These are phyloP conservation scores for Warburgia ugandensis DNA, from an alignment of 164 flowering plant genomes.

Conservation along the genomic window DNA sequence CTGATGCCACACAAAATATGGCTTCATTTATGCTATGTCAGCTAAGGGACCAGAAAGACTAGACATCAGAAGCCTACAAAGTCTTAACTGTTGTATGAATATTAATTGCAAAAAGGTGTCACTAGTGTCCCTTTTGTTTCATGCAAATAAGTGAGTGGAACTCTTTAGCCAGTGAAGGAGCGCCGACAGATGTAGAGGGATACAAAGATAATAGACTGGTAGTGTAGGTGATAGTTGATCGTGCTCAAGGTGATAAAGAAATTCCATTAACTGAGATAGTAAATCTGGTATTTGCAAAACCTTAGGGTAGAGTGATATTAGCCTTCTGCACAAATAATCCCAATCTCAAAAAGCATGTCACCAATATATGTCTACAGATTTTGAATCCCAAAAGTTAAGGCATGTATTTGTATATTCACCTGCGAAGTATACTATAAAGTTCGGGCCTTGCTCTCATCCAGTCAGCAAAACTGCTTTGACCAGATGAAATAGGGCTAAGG, in stretches of 20 bases:
- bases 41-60: too few relatives aligned
- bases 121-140: too few relatives aligned
- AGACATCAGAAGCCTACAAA: too few relatives aligned
- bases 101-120: too few relatives aligned
- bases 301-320: background rate
- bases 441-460: slow-evolving; percentile 99
- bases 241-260: background rate
- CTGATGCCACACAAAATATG: too few relatives aligned
- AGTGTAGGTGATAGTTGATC: too few relatives aligned
- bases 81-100: too few relatives aligned
- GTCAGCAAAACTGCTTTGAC: slow-evolving; percentile 65
- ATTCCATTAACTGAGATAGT: background rate
- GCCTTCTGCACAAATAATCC: background rate
- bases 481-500: slow-evolving; percentile 40
- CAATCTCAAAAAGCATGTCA: background rate
- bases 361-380: background rate
- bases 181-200: too few relatives aligned
- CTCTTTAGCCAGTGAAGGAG: too few relatives aligned
- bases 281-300: background rate
- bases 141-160: too few relatives aligned
- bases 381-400: background rate
- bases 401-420: slow-evolving; percentile 32
- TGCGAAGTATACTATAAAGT: slow-evolving; percentile 89
- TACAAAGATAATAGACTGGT: too few relatives aligned
- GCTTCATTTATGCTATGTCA: too few relatives aligned